These are phyloP conservation scores for Jatropha podagrica DNA, from an alignment of 441 rosid species.

Conservation along the genomic window DNA sequence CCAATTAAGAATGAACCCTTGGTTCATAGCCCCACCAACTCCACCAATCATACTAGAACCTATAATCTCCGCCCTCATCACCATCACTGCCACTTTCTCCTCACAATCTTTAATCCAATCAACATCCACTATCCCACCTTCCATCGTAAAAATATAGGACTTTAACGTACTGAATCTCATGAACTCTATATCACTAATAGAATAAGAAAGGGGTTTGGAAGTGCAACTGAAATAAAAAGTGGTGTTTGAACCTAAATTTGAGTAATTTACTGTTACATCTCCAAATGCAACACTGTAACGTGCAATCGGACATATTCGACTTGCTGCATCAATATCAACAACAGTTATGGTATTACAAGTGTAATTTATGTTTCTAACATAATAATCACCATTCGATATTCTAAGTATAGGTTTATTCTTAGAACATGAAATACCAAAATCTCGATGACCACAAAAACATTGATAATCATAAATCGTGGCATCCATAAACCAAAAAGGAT, in stretches of 20 bases:
- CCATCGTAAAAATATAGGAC: conserved; percentile 1
- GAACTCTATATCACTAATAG: background rate
- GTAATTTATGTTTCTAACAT: conserved; percentile 10
- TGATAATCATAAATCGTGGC: too few species aligned
- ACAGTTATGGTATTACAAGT: background rate
- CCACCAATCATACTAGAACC: background rate
- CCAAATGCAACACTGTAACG: conserved; percentile 10
- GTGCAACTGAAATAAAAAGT: conserved; percentile 18
- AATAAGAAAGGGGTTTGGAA: background rate
- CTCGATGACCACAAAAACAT: conserved; percentile 6
- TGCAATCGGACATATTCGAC: conserved; percentile 9
- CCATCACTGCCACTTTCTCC: conserved; percentile 14
- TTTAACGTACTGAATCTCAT: background rate
- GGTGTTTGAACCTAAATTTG: background rate
- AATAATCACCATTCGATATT: background rate
- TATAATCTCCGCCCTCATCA: background rate
- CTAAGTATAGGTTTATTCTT: background rate
- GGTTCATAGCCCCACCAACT: background rate
- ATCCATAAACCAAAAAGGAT: too few species aligned
- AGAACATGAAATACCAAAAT: conserved; percentile 17
- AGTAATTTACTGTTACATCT: background rate
- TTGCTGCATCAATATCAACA: conserved; percentile 1
- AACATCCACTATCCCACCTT: background rate
- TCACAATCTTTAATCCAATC: background rate
- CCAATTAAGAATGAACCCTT: conserved; percentile 15